phyloP scores from a whole-genome alignment of 176 grass and related monocot species.

The Triticum urartu region DNA sequence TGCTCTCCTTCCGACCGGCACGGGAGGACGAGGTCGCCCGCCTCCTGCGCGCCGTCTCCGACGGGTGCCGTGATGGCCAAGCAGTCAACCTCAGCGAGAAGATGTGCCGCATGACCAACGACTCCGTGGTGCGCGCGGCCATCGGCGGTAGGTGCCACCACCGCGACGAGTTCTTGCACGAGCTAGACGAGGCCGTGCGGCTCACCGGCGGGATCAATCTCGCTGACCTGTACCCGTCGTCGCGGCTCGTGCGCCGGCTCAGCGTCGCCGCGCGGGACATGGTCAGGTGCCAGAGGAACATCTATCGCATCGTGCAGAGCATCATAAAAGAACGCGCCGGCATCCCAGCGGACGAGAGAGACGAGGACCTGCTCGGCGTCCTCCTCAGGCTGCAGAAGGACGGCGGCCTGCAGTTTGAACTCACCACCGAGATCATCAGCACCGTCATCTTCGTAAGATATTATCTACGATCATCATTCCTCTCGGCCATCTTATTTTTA shows the following conservation, averaged over 20 bases:
- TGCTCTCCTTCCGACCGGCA: conserved; percentile 26
- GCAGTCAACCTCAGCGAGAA: conserved; percentile 25
- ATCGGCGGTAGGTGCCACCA: conserved; percentile 27
- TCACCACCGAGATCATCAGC: conserved; percentile 31
- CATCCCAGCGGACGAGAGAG: neutral
- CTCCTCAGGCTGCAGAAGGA: conserved; percentile 36
- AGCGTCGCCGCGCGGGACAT: conserved; percentile 7
- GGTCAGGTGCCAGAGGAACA: conserved; percentile 15
- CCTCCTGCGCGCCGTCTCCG: conserved; percentile 15
- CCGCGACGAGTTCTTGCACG: conserved; percentile 24
- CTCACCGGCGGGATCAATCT: conserved; percentile 28
- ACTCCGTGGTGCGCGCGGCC: conserved; percentile 18
- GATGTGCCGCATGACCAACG: conserved; percentile 1
- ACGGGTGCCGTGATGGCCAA: neutral
- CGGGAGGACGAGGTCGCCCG: conserved; percentile 33
- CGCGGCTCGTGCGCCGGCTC: neutral
- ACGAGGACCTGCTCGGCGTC: conserved; percentile 32
- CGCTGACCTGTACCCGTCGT: conserved; percentile 41
- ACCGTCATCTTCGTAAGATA: conserved; percentile 35
- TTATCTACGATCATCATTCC: too few relatives aligned
- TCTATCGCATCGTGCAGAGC: conserved; percentile 26
- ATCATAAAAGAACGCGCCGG: conserved; percentile 28
- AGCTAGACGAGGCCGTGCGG: neutral
- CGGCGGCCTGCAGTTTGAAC: conserved; percentile 7
- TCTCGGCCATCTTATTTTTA: neutral